These are phyloP conservation scores for Chlorella vulgaris DNA, from an alignment of 139 green algal species.

Conservation along the genomic window DNA sequence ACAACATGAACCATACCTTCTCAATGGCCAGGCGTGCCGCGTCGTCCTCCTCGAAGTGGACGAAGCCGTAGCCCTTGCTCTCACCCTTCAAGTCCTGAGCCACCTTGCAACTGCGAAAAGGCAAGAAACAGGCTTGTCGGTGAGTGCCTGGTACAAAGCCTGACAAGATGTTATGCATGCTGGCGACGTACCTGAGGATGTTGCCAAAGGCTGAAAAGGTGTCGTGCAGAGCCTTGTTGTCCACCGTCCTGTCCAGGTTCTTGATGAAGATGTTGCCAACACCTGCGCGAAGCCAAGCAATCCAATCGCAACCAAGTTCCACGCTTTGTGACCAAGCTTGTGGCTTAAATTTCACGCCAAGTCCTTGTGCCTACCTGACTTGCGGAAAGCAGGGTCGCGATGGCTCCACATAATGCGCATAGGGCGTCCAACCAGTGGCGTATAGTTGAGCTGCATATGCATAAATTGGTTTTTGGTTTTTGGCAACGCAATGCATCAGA, in stretches of 20 bases:
- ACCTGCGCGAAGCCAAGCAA: slow-evolving; percentile 55
- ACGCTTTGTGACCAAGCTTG: background rate
- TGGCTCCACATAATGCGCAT: slow-evolving; percentile 97
- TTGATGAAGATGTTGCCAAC: slow-evolving; percentile 98
- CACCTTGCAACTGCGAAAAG: slow-evolving; percentile 60
- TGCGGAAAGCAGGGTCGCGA: slow-evolving; percentile 77
- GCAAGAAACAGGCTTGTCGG: background rate
- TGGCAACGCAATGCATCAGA: background rate
- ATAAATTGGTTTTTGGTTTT: background rate
- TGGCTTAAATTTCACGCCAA: background rate
- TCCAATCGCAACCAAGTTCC: background rate
- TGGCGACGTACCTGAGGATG: slow-evolving; percentile 73
- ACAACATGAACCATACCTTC: slow-evolving; percentile 61
- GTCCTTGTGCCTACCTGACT: slow-evolving; percentile 44
- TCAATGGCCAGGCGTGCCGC: slow-evolving; percentile 80
- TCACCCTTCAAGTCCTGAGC: slow-evolving; percentile 54
- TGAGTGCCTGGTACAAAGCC: background rate
- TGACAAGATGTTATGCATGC: background rate
- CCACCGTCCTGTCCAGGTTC: slow-evolving; percentile 93
- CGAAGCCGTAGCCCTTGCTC: slow-evolving; percentile 93
- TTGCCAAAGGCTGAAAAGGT: slow-evolving; percentile 91
- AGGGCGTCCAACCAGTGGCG: slow-evolving; percentile 79
- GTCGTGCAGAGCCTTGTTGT: slow-evolving; percentile 94
- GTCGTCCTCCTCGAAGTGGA: slow-evolving; percentile 90
- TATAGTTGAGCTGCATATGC: slow-evolving; percentile 89